Conservation (phyloP, 352 stramenopile species). For the Stephanocyclus meneghinianus region DNA sequence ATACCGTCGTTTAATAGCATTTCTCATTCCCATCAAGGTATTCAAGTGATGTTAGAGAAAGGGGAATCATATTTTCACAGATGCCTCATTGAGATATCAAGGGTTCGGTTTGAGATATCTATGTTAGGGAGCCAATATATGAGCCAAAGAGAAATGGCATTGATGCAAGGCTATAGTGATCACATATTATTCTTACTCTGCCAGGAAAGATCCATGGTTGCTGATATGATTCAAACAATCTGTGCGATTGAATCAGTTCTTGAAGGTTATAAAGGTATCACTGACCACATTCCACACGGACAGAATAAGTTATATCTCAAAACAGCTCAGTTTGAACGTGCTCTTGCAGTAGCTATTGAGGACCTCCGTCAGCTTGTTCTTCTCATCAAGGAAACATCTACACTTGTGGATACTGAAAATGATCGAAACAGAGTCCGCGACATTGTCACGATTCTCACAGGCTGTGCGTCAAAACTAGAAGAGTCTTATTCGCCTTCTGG, state of each 20-base stretch:
- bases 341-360: conserved; percentile 49
- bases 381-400: conserved; percentile 44
- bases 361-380: conserved; percentile 57
- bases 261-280: conserved; percentile 37
- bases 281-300: conserved; percentile 41
- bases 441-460: conserved; percentile 46
- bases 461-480: conserved; percentile 48
- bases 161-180: conserved; percentile 78
- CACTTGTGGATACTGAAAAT: conserved; percentile 37
- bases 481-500: conserved; percentile 39
- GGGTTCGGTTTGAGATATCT: conserved; percentile 69
- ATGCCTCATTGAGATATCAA: conserved; percentile 67
- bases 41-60: conserved; percentile 46
- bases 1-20: conserved; percentile 42
- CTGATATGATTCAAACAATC: conserved; percentile 53
- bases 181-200: conserved; percentile 75
- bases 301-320: conserved; percentile 43
- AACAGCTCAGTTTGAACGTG: conserved; percentile 49
- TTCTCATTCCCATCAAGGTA: conserved; percentile 22
- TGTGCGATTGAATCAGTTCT: conserved; percentile 35
- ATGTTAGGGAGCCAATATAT: conserved; percentile 81
- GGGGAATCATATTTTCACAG: conserved; percentile 79
- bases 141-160: conserved; percentile 73
- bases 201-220: conserved; percentile 68
- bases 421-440: conserved; percentile 38